These are phyloP conservation scores for Candida xiaguanensis DNA, from an alignment of 805 yeast species.

Conservation along the genomic window DNA sequence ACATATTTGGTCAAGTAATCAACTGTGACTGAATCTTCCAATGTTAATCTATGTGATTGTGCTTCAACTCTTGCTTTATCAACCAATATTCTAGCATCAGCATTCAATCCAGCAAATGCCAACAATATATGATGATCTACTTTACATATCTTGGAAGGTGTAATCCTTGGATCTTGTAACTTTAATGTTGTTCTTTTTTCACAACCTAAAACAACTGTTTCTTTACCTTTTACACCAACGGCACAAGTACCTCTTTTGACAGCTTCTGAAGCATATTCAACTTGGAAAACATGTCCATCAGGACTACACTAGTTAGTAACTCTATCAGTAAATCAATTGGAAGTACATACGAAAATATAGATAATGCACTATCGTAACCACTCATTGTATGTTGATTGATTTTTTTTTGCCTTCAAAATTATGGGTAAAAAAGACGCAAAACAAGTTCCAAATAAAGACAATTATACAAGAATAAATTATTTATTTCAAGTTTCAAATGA, in stretches of 20 bases:
- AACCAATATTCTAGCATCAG: constrained; percentile 94
- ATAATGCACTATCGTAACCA: constrained; percentile 98
- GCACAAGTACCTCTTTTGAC: constrained; percentile 98
- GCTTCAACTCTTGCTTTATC: constrained; percentile 97
- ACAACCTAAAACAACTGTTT: constrained; percentile 90
- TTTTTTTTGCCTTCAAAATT: constrained; percentile 8
- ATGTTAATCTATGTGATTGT: constrained; percentile 87
- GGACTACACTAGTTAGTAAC: constrained; percentile 56
- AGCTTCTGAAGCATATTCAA: constrained; percentile 95
- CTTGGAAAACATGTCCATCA: constrained; percentile 98
- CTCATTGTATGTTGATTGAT: constrained; percentile 54
- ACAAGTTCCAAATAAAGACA: constrained; percentile 50
- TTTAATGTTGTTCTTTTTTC: constrained; percentile 94
- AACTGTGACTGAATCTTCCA: constrained; percentile 89
- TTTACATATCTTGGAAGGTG: constrained; percentile 90
- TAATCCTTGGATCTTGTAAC: constrained; percentile 92
- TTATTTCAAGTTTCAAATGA: constrained; percentile 52
- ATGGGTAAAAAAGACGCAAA: constrained; percentile 27
- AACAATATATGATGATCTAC: constrained; percentile 86
- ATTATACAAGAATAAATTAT: constrained; percentile 55
- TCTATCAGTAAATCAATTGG: neutral
- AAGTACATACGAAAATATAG: constrained; percentile 82
- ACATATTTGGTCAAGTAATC: constrained; percentile 91
- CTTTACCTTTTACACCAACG: constrained; percentile 90
- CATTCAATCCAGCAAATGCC: constrained; percentile 96